Conservation (phyloP, 495 filamentous ascomycete species). For the Penicillium bialowiezense region DNA sequence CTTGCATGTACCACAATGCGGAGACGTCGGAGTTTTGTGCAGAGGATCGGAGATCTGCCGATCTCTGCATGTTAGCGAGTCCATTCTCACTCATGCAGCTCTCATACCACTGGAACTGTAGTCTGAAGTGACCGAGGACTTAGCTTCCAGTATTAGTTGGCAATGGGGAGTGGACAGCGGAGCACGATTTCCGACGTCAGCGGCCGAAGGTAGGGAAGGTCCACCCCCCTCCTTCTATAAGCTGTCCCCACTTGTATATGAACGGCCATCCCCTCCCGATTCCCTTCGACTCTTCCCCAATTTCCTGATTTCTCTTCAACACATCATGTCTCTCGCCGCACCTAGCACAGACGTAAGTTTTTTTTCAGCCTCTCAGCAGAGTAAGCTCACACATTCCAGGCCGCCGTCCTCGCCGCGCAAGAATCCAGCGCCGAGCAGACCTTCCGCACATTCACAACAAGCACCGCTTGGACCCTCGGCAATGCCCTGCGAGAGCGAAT, state of each 20-base stretch:
- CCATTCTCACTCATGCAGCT: background rate
- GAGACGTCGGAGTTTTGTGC: background rate
- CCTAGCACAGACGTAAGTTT: constrained; percentile 38
- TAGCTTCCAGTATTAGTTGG: too few relatives aligned
- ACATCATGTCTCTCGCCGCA: constrained; percentile 32
- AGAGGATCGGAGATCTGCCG: constrained; percentile 1
- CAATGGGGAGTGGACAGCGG: too few relatives aligned
- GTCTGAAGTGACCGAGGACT: too few relatives aligned
- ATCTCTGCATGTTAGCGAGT: background rate
- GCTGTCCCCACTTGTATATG: background rate
- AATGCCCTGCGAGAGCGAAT: constrained; percentile 60
- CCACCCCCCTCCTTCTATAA: constrained; percentile 8
- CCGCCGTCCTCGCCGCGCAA: constrained; percentile 45
- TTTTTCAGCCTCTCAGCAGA: background rate
- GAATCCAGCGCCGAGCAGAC: constrained; percentile 50
- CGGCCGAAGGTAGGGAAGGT: constrained; percentile 9
- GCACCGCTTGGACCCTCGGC: constrained; percentile 66
- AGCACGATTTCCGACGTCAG: constrained; percentile 7
- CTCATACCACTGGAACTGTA: too few relatives aligned
- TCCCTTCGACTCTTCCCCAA: background rate
- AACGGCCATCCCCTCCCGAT: background rate
- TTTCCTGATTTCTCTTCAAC: background rate
- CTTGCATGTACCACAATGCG: constrained; percentile 1
- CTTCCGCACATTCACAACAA: constrained; percentile 61
- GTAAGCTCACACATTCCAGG: constrained; percentile 27